Base-by-base conservation (phyloP, 75 land plant species). In the Cunninghamia lanceolata region DNA sequence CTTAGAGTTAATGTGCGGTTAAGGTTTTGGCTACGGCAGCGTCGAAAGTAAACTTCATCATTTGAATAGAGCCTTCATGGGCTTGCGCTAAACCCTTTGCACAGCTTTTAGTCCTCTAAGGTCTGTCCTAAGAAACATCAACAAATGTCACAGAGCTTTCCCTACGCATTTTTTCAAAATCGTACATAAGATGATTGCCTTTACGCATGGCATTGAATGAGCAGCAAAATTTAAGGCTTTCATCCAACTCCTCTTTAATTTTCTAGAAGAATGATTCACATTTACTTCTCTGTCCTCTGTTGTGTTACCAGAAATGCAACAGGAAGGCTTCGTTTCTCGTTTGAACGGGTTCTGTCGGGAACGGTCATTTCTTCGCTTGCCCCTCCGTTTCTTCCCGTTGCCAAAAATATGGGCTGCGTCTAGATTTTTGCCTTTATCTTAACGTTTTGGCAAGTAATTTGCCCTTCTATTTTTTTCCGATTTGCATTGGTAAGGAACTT, bases 41-140 rank as follows among this genome's bases (percentile, higher is more conserved):
- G 86, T 93, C 93, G n/a, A 92, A 91, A 87, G 95, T 94, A 82
- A 96, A 97, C 82, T 96, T 97, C 96, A 96, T 92, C 5, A 94
- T 88, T 93, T 92, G 92, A 52, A 97, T 95, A 13, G 86, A 87
- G 85, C 99, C 98, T 43, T 93, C 87, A 66, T 97, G 99, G 50
- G 95, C 99, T 83, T 90, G 92, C 94, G 30, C 90, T 87, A 71
- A 96, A 89, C 63, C 95, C 96, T 88, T 63, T 89, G 77, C 66
- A 87, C 46, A 43, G 82, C 86, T 97, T 85, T 90, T 91, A 34
- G 90, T 75, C 79, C 88, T 80, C 80, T 87, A 42, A 76, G 79
- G 79, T 21, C 40, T 76, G 21, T 34, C 79, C 79, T 42, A 38
- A 39, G 79, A 39, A 19, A 76, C 79, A 76, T 76, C 42, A 9